Evolutionary conservation across 164 flowering plant genomes (phyloP), one percentile per base, ranked within the genome.

Genomic region (Chimonanthus salicifolius): DNA sequence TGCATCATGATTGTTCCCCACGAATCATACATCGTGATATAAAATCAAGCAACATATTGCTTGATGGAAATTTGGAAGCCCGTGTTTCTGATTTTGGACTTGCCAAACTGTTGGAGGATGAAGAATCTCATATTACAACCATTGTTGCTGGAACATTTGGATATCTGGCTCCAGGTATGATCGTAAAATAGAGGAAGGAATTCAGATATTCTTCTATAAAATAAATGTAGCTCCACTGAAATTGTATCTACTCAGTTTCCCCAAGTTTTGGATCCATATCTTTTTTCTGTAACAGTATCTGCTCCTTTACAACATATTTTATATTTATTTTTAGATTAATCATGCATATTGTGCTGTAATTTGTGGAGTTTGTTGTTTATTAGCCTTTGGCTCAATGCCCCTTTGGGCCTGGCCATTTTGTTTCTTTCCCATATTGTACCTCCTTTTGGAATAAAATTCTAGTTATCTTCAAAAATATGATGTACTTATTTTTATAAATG

Each of bases 101-200:
- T 54, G 98, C 99, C 74, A 95, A 95, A 76, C 79, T 95, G 75
- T 78, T 95, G 81, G 91, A 88, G 81, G 99, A 95, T 84, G 97
- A 93, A 78, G 92, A 93, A 85, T 92, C 99, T 67, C 99, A 95
- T 76, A 93, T 92, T 64, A 93, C 99, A 21, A 95, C 99, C 33
- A 95, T 95, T 81, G 98, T 93, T 70, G 98, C 98, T 70, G 99
- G 99, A 74, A 93, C 99, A 47, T 95, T 95, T 80, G 99, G 99
- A 62, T 95, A 95, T 83, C 80, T 95, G 66, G 99, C 99, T 80
- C 99, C 99, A 78, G 99, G 99, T 95, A 83, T 74, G 81, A 60
- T 70, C 58, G n/a, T 50, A 16, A 7, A 46, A 16, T 15, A 11
- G n/a, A 11, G 58, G 8, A 50, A 20, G 50, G 6, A 47, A 49